A percentile compares a stretch with the other conserved stretches of the same genome.
These are phyloP conservation scores for Sphagnum fallax DNA, from an alignment of 228 moss, liverwort and hornwort genomes.

Conservation along the genomic window DNA sequence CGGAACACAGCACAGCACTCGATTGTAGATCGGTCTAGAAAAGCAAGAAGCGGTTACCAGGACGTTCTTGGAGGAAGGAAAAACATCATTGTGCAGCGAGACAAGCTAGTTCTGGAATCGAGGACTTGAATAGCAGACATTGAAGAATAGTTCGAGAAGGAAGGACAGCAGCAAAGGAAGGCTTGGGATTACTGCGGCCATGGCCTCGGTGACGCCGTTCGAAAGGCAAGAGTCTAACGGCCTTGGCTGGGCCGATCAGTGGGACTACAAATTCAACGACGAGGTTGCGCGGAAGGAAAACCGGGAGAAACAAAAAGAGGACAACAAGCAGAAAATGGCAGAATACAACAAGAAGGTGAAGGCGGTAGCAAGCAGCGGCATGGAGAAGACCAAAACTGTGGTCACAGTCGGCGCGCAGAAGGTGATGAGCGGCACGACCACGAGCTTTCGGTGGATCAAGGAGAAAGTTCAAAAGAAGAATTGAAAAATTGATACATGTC, in stretches of 20 bases:
- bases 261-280: slow-evolving; percentile 47
- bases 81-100: no score
- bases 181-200: neutral
- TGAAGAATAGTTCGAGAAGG: no score
- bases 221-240: slow-evolving; percentile 9
- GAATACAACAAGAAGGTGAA: slow-evolving; percentile 45
- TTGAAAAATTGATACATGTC: neutral
- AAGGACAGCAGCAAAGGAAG: no score
- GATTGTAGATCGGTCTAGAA: no score
- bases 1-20: no score
- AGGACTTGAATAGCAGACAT: no score
- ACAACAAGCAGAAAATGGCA: slow-evolving; percentile 38
- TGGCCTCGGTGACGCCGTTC: neutral
- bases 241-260: slow-evolving; percentile 47
- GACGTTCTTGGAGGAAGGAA: no score
- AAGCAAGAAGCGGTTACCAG: no score
- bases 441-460: slow-evolving; percentile 47
- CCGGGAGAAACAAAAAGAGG: neutral
- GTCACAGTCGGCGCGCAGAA: slow-evolving; percentile 36
- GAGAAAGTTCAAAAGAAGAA: slow-evolving; percentile 34
- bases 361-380: slow-evolving; percentile 25
- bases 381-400: slow-evolving; percentile 29
- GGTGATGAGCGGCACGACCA: slow-evolving; percentile 21
- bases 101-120: no score
- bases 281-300: slow-evolving; percentile 4